Percentiles rank a stretch among this genome's conserved stretches.
Evolutionary conservation across 768 basidiomycete genomes (phyloP).

Genomic region (Gloeopeniophorella convolvens): DNA sequence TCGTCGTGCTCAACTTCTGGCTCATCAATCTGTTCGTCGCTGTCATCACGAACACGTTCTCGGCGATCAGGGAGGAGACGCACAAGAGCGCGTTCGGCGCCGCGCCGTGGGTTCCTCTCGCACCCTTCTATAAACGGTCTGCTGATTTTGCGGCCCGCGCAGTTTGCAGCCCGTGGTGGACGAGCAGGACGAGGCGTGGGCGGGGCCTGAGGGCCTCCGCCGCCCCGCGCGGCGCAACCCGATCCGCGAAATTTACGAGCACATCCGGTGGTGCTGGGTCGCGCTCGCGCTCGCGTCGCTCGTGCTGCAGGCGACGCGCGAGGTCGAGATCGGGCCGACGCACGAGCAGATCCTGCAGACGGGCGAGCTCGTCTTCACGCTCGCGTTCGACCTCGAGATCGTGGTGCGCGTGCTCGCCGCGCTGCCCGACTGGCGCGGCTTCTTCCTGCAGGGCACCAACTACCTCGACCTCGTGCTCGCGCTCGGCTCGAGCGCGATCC

Average conservation of each 20-base stretch:
- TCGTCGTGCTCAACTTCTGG: conserved; percentile 91
- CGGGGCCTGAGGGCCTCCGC: conserved; percentile 36
- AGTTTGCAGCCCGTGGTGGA: conserved; percentile 40
- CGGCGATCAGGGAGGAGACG: conserved; percentile 79
- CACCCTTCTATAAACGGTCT: background rate
- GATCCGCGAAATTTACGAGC: conserved; percentile 48
- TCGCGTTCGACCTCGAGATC: conserved; percentile 88
- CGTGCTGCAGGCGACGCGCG: conserved; percentile 63
- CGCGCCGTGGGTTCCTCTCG: conserved; percentile 42
- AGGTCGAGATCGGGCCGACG: conserved; percentile 39
- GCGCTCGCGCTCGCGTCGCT: conserved; percentile 66
- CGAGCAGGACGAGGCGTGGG: conserved; percentile 61
- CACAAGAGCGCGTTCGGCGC: conserved; percentile 91
- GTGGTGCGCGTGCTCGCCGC: conserved; percentile 61
- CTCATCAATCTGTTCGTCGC: conserved; percentile 90
- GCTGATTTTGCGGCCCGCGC: conserved; percentile 4
- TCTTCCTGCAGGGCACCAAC: conserved; percentile 57
- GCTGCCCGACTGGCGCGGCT: conserved; percentile 77
- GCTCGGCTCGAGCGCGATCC: conserved; percentile 68
- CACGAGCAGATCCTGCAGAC: conserved; percentile 49
- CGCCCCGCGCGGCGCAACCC: conserved; percentile 38
- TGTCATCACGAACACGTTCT: conserved; percentile 92
- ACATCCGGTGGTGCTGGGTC: conserved; percentile 69
- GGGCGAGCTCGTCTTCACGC: conserved; percentile 69
- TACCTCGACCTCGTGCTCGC: conserved; percentile 74